Conservation (phyloP, 2,329 filamentous ascomycete genomes). For the Colletotrichum neosansevieriae region DNA sequence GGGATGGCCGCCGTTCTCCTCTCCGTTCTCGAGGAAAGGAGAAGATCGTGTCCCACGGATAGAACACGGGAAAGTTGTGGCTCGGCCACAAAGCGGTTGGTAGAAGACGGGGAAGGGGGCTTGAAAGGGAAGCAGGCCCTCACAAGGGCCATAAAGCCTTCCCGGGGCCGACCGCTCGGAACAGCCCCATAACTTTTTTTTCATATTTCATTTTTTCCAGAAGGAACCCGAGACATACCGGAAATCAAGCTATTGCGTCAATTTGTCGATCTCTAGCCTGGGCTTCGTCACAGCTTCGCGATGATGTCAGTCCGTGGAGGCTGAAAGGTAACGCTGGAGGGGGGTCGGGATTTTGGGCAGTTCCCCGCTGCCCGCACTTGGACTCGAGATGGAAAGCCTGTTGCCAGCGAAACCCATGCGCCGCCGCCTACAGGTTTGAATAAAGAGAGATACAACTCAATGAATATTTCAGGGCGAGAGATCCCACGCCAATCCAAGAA, state of each 20-base stretch:
- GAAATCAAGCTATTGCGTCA: constrained; percentile 32
- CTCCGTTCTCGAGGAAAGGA: neutral
- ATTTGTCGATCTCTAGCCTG: constrained; percentile 33
- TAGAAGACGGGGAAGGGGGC: neutral
- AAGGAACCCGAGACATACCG: constrained; percentile 17
- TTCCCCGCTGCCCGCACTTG: constrained; percentile 33
- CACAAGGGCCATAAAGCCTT: constrained; percentile 3
- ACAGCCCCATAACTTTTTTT: neutral
- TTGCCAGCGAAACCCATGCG: constrained; percentile 21
- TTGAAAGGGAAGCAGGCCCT: neutral
- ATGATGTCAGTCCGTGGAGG: constrained; percentile 39
- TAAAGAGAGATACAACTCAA: neutral
- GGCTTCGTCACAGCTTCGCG: constrained; percentile 33
- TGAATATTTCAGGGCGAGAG: neutral
- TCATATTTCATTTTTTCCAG: neutral
- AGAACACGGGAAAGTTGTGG: too few species aligned
- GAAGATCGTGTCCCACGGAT: too few species aligned
- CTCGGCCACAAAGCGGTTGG: too few species aligned
- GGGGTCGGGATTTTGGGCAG: constrained; percentile 21
- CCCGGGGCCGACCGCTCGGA: constrained; percentile 14
- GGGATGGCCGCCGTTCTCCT: too few species aligned
- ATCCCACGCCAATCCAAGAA: neutral
- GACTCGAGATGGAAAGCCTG: constrained; percentile 14
- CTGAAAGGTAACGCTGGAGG: constrained; percentile 27
- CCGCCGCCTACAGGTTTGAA: neutral